These are phyloP conservation scores for Euptelea pleiosperma DNA, from an alignment of 164 flowering plant genomes.

Conservation along the genomic window DNA sequence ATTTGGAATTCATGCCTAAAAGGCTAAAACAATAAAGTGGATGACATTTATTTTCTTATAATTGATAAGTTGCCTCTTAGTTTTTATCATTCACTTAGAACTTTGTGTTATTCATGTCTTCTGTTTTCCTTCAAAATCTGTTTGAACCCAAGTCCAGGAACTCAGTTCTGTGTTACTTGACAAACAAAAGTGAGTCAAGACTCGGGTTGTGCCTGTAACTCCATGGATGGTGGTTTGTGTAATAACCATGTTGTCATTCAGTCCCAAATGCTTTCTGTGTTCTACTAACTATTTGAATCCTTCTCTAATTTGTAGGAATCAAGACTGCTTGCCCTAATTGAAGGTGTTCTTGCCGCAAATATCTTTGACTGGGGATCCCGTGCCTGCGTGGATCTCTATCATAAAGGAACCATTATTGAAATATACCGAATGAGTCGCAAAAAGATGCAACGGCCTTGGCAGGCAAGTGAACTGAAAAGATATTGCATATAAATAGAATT, in stretches of 20 bases:
- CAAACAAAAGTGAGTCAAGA: too few relatives aligned
- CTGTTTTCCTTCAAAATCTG: too few relatives aligned
- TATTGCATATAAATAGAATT: not conserved
- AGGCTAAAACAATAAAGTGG: too few relatives aligned
- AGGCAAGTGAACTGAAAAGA: constrained; percentile 44
- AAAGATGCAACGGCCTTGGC: constrained; percentile 98
- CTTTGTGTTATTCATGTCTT: too few relatives aligned
- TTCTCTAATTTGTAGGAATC: constrained; percentile 53
- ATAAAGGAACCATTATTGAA: constrained; percentile 93
- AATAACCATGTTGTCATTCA: not conserved
- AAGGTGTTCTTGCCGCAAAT: constrained; percentile 99
- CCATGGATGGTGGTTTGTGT: too few relatives aligned
- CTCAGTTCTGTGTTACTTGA: too few relatives aligned
- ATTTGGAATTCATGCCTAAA: too few relatives aligned
- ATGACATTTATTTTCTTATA: too few relatives aligned
- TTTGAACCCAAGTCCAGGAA: too few relatives aligned
- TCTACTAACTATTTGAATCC: constrained; percentile 9
- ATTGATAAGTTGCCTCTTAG: too few relatives aligned
- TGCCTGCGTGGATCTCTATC: constrained; percentile 98
- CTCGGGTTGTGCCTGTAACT: too few relatives aligned
- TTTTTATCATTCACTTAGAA: too few relatives aligned
- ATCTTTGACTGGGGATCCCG: constrained; percentile 99
- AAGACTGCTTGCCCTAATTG: constrained; percentile 76
- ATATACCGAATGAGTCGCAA: constrained; percentile 97
- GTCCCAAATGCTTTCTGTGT: not conserved